Conservation (phyloP, 306 rosid genomes). For the Citrullus colocynthis region DNA sequence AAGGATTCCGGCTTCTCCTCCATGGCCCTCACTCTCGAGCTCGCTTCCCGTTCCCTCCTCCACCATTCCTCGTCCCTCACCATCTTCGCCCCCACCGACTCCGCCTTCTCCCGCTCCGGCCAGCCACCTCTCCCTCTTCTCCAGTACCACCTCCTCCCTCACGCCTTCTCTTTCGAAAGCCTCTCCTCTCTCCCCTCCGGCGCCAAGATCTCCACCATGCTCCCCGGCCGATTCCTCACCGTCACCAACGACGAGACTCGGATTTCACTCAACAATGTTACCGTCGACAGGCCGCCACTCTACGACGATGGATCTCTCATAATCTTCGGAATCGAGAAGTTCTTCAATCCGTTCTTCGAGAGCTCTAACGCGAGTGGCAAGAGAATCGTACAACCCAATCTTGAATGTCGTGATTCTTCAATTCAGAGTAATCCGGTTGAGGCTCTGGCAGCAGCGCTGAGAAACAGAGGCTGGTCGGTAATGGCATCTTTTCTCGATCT, state of each 20-base stretch:
- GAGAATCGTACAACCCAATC: background rate
- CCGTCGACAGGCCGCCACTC: slow-evolving; percentile 22
- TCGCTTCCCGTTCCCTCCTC: slow-evolving; percentile 29
- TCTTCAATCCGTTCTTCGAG: slow-evolving; percentile 34
- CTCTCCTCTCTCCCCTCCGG: slow-evolving; percentile 45
- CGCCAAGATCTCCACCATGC: slow-evolving; percentile 39
- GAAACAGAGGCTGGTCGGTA: slow-evolving; percentile 20
- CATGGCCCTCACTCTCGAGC: slow-evolving; percentile 41
- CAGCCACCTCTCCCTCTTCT: slow-evolving; percentile 35
- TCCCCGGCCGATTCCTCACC: slow-evolving; percentile 22
- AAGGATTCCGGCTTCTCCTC: slow-evolving; percentile 33
- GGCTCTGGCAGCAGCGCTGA: slow-evolving; percentile 7
- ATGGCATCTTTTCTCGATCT: slow-evolving; percentile 30
- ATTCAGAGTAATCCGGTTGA: background rate
- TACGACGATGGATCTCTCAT: slow-evolving; percentile 30
- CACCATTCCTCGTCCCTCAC: slow-evolving; percentile 21
- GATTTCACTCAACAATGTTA: slow-evolving; percentile 42
- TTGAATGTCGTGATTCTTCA: background rate
- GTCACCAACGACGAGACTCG: slow-evolving; percentile 12
- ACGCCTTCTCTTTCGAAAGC: slow-evolving; percentile 25
- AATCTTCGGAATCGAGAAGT: slow-evolving; percentile 19
- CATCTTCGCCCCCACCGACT: slow-evolving; percentile 34
- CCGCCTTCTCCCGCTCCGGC: slow-evolving; percentile 18
- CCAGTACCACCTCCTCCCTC: slow-evolving; percentile 43
- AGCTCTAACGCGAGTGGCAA: background rate